These are phyloP conservation scores for Gomphus bonarii DNA, from an alignment of 1,284 basidiomycete genomes.

Conservation along the genomic window DNA sequence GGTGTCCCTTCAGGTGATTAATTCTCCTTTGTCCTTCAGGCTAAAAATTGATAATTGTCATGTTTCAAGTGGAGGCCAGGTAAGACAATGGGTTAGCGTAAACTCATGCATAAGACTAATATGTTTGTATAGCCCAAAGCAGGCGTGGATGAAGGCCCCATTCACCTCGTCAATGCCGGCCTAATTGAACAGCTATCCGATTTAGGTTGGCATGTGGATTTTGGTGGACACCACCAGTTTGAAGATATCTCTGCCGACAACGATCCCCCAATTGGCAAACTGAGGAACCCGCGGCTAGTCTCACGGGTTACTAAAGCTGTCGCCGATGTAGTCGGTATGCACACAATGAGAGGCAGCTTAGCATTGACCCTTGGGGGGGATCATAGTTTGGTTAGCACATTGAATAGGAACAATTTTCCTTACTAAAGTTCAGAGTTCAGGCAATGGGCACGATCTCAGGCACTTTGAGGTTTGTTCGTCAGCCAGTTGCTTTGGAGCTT, in stretches of 20 bases:
- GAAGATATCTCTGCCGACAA: slow-evolving; percentile 57
- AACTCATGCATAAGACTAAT: not conserved
- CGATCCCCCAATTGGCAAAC: slow-evolving; percentile 77
- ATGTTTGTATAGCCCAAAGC: slow-evolving; percentile 43
- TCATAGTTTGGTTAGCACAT: slow-evolving; percentile 70
- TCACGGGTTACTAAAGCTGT: slow-evolving; percentile 78
- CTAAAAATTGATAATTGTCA: not conserved
- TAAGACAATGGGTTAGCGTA: slow-evolving; percentile 18
- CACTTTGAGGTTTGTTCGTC: slow-evolving; percentile 49
- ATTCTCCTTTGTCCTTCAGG: not conserved
- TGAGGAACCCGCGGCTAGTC: slow-evolving; percentile 85
- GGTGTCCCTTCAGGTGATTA: slow-evolving; percentile 63
- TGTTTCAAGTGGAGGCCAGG: slow-evolving; percentile 43
- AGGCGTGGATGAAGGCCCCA: slow-evolving; percentile 89
- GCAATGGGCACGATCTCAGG: slow-evolving; percentile 90
- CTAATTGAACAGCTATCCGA: slow-evolving; percentile 65
- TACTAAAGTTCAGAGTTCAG: slow-evolving; percentile 26
- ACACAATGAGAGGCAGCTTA: slow-evolving; percentile 71
- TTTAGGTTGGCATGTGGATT: slow-evolving; percentile 85
- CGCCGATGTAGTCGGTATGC: slow-evolving; percentile 63
- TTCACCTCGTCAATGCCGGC: slow-evolving; percentile 78
- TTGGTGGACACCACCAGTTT: slow-evolving; percentile 85
- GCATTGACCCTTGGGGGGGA: slow-evolving; percentile 95
- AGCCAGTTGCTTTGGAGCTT: not conserved
- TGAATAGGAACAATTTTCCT: not conserved